Conservation (phyloP, 2,329 filamentous ascomycete genomes). For the Xylariales sp. region DNA sequence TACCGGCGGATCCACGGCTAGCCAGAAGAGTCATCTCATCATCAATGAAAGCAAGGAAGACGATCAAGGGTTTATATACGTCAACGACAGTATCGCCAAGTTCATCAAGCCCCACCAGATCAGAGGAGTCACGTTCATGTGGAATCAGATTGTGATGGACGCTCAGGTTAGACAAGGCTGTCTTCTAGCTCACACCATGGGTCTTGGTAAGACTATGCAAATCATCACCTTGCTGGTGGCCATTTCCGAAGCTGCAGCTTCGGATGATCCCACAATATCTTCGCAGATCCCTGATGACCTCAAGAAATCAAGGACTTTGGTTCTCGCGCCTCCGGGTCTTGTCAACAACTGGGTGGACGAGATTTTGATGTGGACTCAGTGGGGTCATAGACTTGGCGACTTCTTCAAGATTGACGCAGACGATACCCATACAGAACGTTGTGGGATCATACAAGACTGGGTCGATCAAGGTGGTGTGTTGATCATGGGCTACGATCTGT, state of each 20-base stretch:
- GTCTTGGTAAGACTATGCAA: conserved; percentile 89
- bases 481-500: conserved; percentile 70
- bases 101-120: conserved; percentile 78
- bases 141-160: conserved; percentile 71
- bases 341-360: conserved; percentile 83
- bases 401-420: conserved; percentile 51
- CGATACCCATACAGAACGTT: conserved; percentile 31
- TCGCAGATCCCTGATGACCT: conserved; percentile 66
- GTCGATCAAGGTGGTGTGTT: conserved; percentile 62
- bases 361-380: conserved; percentile 61
- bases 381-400: conserved; percentile 43
- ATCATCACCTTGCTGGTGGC: conserved; percentile 77
- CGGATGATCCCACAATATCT: conserved; percentile 49
- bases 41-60: conserved; percentile 64
- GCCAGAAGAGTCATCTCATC: conserved; percentile 47
- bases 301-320: conserved; percentile 57
- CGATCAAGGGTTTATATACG: conserved; percentile 55
- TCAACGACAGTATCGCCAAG: conserved; percentile 58
- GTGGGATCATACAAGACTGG: conserved; percentile 53
- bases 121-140: conserved; percentile 79
- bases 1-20: conserved; percentile 34
- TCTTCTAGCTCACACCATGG: conserved; percentile 85
- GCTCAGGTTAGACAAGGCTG: conserved; percentile 63
- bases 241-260: conserved; percentile 61
- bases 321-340: conserved; percentile 71